These are phyloP conservation scores for Gynandropsis gynandra DNA, from an alignment of 345 rosid species.

Conservation along the genomic window DNA sequence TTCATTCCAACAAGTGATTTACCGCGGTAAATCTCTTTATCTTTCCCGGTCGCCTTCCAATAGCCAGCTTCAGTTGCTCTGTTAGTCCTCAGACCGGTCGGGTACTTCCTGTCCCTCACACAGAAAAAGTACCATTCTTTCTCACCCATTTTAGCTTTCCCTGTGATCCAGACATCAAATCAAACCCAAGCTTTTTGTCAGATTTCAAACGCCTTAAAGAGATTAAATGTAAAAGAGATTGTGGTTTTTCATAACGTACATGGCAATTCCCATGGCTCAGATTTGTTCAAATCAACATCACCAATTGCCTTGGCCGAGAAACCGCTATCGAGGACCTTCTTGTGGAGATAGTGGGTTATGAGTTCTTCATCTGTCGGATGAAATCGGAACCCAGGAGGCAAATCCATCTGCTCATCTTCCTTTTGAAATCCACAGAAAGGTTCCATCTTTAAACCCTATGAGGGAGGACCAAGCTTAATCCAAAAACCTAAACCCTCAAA, in stretches of 20 bases:
- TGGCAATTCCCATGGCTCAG: constrained; percentile 97
- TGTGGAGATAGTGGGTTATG: constrained; percentile 65
- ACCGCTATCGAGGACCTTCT: constrained; percentile 53
- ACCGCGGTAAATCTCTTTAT: constrained; percentile 64
- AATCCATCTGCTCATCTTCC: constrained; percentile 60
- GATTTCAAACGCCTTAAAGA: background rate
- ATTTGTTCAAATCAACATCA: constrained; percentile 90
- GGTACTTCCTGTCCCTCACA: constrained; percentile 80
- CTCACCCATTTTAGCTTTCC: constrained; percentile 94
- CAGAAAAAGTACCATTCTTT: constrained; percentile 97
- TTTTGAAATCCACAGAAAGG: constrained; percentile 26
- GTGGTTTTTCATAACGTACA: constrained; percentile 31
- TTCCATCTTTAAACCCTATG: constrained; percentile 45
- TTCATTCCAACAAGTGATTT: constrained; percentile 87
- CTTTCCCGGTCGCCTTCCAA: constrained; percentile 97
- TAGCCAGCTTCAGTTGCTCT: constrained; percentile 88
- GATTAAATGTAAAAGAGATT: background rate
- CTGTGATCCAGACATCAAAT: constrained; percentile 30
- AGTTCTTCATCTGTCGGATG: constrained; percentile 99
- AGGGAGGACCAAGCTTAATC: constrained; percentile 19
- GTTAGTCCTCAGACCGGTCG: constrained; percentile 79
- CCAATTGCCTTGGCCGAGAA: constrained; percentile 81
- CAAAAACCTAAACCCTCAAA: constrained; percentile 6
- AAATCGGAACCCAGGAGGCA: constrained; percentile 90
- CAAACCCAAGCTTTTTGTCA: background rate